These are phyloP conservation scores for Hypoxylon crocopeplum DNA, from an alignment of 495 filamentous ascomycete species.

Conservation along the genomic window DNA sequence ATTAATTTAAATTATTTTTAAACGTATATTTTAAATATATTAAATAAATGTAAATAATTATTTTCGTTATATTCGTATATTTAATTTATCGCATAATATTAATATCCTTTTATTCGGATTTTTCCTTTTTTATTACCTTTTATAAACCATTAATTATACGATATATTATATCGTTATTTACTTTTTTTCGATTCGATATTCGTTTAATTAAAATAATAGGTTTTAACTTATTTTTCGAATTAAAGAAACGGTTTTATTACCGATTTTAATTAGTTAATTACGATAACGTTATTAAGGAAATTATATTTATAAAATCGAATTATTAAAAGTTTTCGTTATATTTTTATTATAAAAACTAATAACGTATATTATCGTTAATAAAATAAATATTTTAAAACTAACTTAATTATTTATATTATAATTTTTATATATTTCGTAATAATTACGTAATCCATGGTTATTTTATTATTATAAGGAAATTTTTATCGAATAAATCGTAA, in stretches of 20 bases:
- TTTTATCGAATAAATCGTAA: background rate
- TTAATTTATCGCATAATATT: background rate
- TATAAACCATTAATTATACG: background rate
- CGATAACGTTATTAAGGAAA: background rate
- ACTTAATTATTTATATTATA: background rate
- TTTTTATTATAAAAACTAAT: background rate
- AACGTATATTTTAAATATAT: too few relatives aligned
- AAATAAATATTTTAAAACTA: background rate
- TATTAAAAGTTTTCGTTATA: background rate
- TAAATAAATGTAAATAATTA: too few relatives aligned
- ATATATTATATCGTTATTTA: background rate
- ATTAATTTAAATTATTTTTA: too few relatives aligned
- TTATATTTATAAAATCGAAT: background rate
- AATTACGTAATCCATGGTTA: background rate
- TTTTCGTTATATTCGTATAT: background rate
- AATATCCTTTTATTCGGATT: too few relatives aligned
- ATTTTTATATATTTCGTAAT: background rate
- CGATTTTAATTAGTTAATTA: too few relatives aligned
- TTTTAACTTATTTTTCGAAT: background rate
- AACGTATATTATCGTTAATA: too few relatives aligned
- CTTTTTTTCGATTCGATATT: background rate
- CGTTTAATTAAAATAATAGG: background rate
- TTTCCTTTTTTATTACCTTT: background rate
- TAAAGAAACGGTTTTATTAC: too few relatives aligned
- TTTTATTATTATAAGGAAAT: background rate